Evolutionary conservation across 2,329 filamentous ascomycete species (phyloP).

Genomic region (Grosmannia clavigera): DNA sequence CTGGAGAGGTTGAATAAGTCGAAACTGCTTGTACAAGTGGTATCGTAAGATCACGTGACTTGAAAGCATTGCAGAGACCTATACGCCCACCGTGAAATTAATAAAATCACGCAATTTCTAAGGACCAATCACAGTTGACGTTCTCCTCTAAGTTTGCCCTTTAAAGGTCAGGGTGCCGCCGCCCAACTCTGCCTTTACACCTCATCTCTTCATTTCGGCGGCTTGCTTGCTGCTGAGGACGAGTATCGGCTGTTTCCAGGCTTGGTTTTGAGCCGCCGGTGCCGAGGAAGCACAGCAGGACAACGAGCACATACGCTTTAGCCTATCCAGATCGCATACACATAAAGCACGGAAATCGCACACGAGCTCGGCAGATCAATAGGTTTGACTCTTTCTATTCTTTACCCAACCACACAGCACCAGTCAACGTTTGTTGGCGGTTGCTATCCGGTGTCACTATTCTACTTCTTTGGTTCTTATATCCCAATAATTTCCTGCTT

Average conservation of each 20-base stretch:
- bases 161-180: background rate
- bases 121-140: slow-evolving; percentile 7
- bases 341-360: background rate
- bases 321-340: background rate
- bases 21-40: background rate
- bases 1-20: background rate
- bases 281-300: background rate
- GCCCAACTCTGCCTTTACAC: slow-evolving; percentile 1
- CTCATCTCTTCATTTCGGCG: slow-evolving; percentile 6
- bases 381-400: background rate
- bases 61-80: slow-evolving; percentile 9
- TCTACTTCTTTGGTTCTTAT: background rate
- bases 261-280: background rate
- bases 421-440: background rate
- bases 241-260: background rate
- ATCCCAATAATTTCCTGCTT: background rate
- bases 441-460: background rate
- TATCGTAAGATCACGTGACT: background rate
- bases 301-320: background rate
- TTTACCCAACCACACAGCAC: background rate
- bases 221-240: background rate
- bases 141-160: background rate
- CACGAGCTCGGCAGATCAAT: background rate
- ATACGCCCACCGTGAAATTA: slow-evolving; percentile 3
- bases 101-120: slow-evolving; percentile 11